These are phyloP conservation scores for Carex cristatella DNA, from an alignment of 176 grass and related monocot species.

Conservation along the genomic window DNA sequence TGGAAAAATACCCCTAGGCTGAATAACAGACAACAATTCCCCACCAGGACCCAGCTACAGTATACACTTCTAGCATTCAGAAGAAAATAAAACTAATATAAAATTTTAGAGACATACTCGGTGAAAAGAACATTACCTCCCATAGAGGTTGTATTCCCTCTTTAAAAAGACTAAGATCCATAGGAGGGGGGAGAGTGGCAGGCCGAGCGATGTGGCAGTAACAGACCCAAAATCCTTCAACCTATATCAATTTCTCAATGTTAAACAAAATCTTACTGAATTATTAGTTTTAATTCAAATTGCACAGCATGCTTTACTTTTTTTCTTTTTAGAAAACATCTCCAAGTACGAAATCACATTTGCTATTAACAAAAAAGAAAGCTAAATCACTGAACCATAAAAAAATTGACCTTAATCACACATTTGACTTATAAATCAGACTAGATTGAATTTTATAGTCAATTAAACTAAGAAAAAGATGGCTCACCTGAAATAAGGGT, in stretches of 20 bases:
- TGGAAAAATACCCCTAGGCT: background rate
- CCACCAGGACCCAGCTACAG: background rate
- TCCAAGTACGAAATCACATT: background rate
- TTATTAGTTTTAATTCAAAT: background rate
- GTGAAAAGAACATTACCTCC: conserved; percentile 53
- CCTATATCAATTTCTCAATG: conserved; percentile 38
- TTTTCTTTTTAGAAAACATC: background rate
- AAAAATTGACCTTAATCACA: background rate
- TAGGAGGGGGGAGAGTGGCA: conserved; percentile 52
- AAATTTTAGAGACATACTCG: background rate
- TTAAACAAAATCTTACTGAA: conserved; percentile 11
- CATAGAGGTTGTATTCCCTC: conserved; percentile 89
- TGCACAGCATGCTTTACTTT: background rate
- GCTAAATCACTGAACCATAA: background rate
- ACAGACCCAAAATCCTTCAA: conserved; percentile 95
- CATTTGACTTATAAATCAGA: background rate
- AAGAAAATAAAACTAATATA: background rate
- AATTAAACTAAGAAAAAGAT: background rate
- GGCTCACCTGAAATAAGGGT: background rate
- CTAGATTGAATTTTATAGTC: background rate
- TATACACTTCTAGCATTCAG: background rate
- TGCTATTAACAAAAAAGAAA: background rate
- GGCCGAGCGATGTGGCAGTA: conserved; percentile 92
- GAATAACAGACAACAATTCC: background rate
- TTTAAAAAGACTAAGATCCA: conserved; percentile 97